Conservation (phyloP, 306 rosid genomes). For the Cucurbita maxima region DNA sequence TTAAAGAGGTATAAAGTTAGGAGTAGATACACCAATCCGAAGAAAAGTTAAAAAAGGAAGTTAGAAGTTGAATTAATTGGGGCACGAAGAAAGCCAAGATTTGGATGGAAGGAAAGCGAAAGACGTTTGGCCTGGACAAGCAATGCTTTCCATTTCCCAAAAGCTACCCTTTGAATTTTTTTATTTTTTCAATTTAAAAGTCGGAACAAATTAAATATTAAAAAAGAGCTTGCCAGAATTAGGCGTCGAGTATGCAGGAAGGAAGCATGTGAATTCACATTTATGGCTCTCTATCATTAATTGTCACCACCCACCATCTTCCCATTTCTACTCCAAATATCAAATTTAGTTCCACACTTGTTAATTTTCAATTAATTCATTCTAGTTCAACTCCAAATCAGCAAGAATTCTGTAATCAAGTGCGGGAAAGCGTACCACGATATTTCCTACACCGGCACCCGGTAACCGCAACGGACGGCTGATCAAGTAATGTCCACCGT, state of each 20-base stretch:
- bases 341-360: background rate
- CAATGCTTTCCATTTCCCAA: background rate
- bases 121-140: background rate
- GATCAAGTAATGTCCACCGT: conserved; percentile 66
- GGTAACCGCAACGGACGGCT: conserved; percentile 45
- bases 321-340: background rate
- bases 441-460: conserved; percentile 44
- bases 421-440: conserved; percentile 40
- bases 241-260: background rate
- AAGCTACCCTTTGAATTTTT: background rate
- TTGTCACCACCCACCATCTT: background rate
- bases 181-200: background rate
- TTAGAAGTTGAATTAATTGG: no score
- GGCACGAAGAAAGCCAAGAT: background rate
- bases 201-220: background rate
- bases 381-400: background rate
- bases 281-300: background rate
- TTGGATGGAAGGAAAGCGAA: background rate
- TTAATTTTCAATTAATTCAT: background rate
- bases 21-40: background rate
- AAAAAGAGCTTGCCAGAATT: background rate
- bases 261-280: background rate
- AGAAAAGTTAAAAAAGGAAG: background rate
- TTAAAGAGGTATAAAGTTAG: background rate
- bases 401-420: background rate